Percentiles rank a stretch among this genome's conserved stretches.
Conservation (phyloP, 805 yeast genomes). For the Cyberlindnera mycetangii region DNA sequence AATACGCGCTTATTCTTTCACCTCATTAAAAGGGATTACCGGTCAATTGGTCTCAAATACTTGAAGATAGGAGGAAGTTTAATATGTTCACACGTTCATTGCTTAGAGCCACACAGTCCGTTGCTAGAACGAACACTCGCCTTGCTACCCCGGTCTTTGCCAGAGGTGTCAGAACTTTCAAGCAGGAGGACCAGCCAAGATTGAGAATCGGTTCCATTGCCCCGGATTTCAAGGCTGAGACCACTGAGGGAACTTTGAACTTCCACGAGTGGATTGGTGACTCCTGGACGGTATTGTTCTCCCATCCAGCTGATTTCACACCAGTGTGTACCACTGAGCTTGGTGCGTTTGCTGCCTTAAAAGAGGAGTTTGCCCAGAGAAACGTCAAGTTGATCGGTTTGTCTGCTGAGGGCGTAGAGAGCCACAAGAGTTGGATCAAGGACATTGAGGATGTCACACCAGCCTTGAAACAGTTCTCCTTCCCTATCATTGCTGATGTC, state of each 20-base stretch:
- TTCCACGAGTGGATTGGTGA: slow-evolving; percentile 87
- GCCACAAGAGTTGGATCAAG: slow-evolving; percentile 83
- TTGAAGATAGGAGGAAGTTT: not conserved
- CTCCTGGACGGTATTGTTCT: slow-evolving; percentile 84
- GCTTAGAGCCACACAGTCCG: slow-evolving; percentile 26
- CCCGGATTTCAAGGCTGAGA: slow-evolving; percentile 82
- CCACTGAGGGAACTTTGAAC: slow-evolving; percentile 78
- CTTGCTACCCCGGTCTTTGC: slow-evolving; percentile 25
- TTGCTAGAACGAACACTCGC: slow-evolving; percentile 17
- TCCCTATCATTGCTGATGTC: slow-evolving; percentile 90
- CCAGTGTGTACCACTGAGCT: slow-evolving; percentile 96
- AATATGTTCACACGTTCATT: slow-evolving; percentile 30
- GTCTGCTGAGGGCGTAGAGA: slow-evolving; percentile 78
- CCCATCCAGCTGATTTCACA: slow-evolving; percentile 96
- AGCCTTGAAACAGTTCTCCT: slow-evolving; percentile 65
- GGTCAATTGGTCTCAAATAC: not conserved
- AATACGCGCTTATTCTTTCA: not conserved
- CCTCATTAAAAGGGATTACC: not conserved
- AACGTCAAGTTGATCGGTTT: slow-evolving; percentile 85
- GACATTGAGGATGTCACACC: slow-evolving; percentile 84
- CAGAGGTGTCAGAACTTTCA: slow-evolving; percentile 44
- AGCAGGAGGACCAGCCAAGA: slow-evolving; percentile 54
- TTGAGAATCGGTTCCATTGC: slow-evolving; percentile 80
- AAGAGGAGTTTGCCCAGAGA: slow-evolving; percentile 85
- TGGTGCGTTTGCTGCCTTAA: slow-evolving; percentile 88